Base-by-base conservation (phyloP, 2,329 filamentous ascomycete genomes). In the Escovopsis sp. region DNA sequence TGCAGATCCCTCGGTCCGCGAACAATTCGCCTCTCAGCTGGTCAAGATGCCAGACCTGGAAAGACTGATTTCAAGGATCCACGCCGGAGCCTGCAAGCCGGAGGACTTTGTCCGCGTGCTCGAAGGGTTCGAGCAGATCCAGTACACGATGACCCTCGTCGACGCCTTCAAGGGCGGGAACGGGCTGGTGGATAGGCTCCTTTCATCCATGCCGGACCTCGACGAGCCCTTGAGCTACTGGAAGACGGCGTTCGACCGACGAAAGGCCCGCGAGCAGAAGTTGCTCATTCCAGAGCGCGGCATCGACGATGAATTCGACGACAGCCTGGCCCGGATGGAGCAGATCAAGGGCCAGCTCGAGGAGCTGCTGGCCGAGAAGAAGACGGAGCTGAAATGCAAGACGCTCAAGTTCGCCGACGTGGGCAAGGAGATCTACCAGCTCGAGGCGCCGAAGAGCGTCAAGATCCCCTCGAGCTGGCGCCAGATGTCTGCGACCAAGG, bases 101-200 rank as follows among this genome's bases (percentile, higher is more conserved):
- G 82, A 90, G 38, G 90, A 98, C 52, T 98, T 98, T 54, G 76
- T 96, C 31, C 81, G 78, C 33, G 88, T 96, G 0, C 66, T 98
- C 0, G 87, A 96, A 55, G 90, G 90, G 0, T 98, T 94, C 47
- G 90, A 96, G 61, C 88, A 94, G 57, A 96, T 98, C 31, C 86
- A 94, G 43, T 90, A 94, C 54, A 93, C 87, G 1, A 84, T 94
- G 69, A 72, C 75, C 35, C 67, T 96, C 16, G 68, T 96, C 1
- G 67, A 70, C 32, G 69, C 77, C 8, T 81, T 82, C 47, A 74
- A 78, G 35, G 72, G 77, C n/a, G 82, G 79, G 3, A 79, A 85
- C 34, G 82, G 85, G 3, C 69, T 96, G 3, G 79, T 98, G 29
- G 82, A 86, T 38, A 77, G 86, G 35, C 71, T 98, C 27, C 75